These are phyloP conservation scores for Aspergillus puulaauensis DNA, from an alignment of 2,329 filamentous ascomycete species.

Conservation along the genomic window DNA sequence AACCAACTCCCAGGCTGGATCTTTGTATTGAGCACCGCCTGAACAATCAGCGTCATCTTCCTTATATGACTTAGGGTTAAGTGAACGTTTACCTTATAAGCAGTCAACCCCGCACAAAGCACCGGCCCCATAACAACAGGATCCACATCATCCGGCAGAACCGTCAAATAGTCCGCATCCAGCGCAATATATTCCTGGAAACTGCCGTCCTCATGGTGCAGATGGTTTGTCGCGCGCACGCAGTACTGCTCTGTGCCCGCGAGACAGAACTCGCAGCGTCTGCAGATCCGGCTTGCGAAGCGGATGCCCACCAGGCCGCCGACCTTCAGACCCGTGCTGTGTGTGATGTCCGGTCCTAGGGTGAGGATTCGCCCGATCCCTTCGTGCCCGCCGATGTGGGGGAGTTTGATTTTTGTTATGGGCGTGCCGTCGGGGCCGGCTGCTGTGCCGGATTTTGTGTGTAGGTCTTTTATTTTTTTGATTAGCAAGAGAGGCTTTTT, in stretches of 20 bases:
- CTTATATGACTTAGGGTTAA: neutral
- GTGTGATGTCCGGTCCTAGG: conserved; percentile 26
- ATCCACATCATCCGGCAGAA: conserved; percentile 45
- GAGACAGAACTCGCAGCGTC: conserved; percentile 46
- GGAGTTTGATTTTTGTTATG: conserved; percentile 45
- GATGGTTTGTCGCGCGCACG: conserved; percentile 43
- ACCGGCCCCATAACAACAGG: conserved; percentile 42
- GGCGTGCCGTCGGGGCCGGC: conserved; percentile 40
- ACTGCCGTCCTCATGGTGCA: conserved; percentile 48
- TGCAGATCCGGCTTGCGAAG: conserved; percentile 44
- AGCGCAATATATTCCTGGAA: conserved; percentile 48
- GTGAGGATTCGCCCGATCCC: conserved; percentile 44
- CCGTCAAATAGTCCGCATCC: conserved; percentile 45
- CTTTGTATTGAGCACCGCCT: conserved; percentile 45
- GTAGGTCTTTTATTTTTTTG: conserved; percentile 32
- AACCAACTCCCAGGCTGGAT: conserved; percentile 42
- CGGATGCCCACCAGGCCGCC: conserved; percentile 46
- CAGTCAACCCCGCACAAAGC: conserved; percentile 47
- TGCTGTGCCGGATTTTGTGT: conserved; percentile 42
- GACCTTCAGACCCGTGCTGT: conserved; percentile 32
- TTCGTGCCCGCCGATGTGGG: conserved; percentile 48
- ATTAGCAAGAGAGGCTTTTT: no score
- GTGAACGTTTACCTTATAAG: conserved; percentile 37
- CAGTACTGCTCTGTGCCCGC: conserved; percentile 44
- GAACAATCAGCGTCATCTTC: neutral